Percentiles rank a stretch among this genome's conserved stretches.
These are phyloP conservation scores for Aspergillus pseudoglaucus DNA, from an alignment of 2,329 filamentous ascomycete genomes.

Conservation along the genomic window DNA sequence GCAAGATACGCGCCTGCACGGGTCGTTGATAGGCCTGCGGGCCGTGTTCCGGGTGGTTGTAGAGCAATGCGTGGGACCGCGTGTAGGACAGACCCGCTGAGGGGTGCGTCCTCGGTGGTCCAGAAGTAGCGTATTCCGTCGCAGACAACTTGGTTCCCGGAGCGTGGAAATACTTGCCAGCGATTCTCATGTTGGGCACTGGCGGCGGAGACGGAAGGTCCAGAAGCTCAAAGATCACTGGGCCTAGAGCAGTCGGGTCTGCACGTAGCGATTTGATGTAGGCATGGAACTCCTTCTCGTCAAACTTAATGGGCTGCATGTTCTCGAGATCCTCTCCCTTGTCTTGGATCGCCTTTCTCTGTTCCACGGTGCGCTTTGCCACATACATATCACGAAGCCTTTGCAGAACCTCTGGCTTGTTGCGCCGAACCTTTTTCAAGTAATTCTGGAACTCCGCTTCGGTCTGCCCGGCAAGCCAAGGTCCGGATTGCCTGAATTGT, in stretches of 20 bases:
- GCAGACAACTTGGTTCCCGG: conserved; percentile 31
- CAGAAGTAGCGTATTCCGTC: conserved; percentile 39
- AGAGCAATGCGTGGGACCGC: conserved; percentile 47
- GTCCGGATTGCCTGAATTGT: conserved; percentile 54
- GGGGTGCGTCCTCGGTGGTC: conserved; percentile 58
- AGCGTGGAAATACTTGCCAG: conserved; percentile 28
- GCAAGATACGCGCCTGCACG: conserved; percentile 52
- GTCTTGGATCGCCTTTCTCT: conserved; percentile 34
- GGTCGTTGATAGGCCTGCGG: conserved; percentile 50
- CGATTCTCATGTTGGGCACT: conserved; percentile 30
- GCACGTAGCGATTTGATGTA: conserved; percentile 41
- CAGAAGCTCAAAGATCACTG: conserved; percentile 49
- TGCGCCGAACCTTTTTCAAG: conserved; percentile 39
- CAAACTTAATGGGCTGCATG: conserved; percentile 23
- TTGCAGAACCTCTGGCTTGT: conserved; percentile 34
- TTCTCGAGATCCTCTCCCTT: conserved; percentile 31
- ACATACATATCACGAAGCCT: conserved; percentile 30
- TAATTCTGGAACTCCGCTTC: conserved; percentile 51
- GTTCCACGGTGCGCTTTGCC: conserved; percentile 28
- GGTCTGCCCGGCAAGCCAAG: conserved; percentile 52
- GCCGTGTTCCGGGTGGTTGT: conserved; percentile 56
- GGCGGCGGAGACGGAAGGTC: conserved; percentile 46
- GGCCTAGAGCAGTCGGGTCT: conserved; percentile 43
- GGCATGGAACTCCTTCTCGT: conserved; percentile 41
- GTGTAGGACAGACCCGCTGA: conserved; percentile 59